These are phyloP conservation scores for Mucor circinelloides DNA, from an alignment of 371 early-diverging fungal genomes.

Conservation along the genomic window DNA sequence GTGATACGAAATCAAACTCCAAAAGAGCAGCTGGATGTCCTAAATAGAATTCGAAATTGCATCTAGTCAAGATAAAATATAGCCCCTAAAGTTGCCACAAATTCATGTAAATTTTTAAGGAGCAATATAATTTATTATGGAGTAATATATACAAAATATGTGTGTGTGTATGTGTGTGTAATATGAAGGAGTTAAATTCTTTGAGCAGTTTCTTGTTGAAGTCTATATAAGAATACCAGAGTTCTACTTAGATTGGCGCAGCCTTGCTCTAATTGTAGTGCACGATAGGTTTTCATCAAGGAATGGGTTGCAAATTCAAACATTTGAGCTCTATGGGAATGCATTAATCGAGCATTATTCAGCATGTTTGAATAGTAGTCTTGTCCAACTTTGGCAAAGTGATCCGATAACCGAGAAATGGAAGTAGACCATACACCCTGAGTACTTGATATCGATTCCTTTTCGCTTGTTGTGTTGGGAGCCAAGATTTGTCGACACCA, in stretches of 20 bases:
- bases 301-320: constrained; percentile 36
- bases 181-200: constrained; percentile 10
- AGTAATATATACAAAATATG: background rate
- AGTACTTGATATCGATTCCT: background rate
- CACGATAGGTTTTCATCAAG: constrained; percentile 30
- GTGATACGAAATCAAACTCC: constrained; percentile 8
- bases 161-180: background rate
- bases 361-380: constrained; percentile 38
- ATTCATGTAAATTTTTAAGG: background rate
- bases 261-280: constrained; percentile 40
- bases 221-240: constrained; percentile 21
- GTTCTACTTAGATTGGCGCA: constrained; percentile 29
- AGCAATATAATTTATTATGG: background rate
- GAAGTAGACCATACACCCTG: constrained; percentile 32
- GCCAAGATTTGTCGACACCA: constrained; percentile 16
- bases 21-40: constrained; percentile 5
- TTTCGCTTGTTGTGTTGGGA: background rate
- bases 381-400: constrained; percentile 33
- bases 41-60: constrained; percentile 7
- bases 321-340: constrained; percentile 33
- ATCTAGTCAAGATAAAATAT: constrained; percentile 3
- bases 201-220: constrained; percentile 25
- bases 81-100: background rate
- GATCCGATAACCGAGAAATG: constrained; percentile 24
- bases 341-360: constrained; percentile 33